Evolutionary conservation across 345 rosid genomes (phyloP).

Genomic region (Balakata baccata): DNA sequence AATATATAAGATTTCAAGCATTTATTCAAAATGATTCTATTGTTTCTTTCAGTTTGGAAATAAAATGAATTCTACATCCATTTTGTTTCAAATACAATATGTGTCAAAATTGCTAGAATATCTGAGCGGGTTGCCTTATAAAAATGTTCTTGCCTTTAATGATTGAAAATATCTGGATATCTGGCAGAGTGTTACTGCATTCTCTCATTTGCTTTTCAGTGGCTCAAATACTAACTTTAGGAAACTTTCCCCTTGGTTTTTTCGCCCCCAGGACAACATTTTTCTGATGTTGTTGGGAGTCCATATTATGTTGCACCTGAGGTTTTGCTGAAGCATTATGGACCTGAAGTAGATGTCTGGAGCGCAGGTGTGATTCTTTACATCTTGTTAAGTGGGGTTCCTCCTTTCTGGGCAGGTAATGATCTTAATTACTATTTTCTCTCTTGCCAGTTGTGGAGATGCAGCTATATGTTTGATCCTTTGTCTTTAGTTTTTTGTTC

Average conservation of each 20-base stretch:
- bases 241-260: constrained; percentile 9
- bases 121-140: neutral
- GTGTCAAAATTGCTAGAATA: neutral
- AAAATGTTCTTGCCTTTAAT: neutral
- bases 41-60: neutral
- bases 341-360: constrained; percentile 93
- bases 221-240: neutral
- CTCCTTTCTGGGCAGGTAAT: constrained; percentile 94
- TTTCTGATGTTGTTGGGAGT: constrained; percentile 53
- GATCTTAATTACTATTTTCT: neutral
- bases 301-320: constrained; percentile 68
- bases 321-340: constrained; percentile 78
- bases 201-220: no score
- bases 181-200: neutral
- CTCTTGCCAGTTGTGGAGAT: neutral
- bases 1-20: no score
- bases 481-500: neutral
- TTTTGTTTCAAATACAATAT: neutral
- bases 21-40: neutral
- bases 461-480: neutral
- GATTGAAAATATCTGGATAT: neutral
- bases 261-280: constrained; percentile 53
- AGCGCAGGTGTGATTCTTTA: constrained; percentile 93
- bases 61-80: neutral
- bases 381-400: constrained; percentile 89